These are phyloP conservation scores for Debaryomyces fabryi DNA, from an alignment of 1,139 yeast genomes.

Conservation along the genomic window DNA sequence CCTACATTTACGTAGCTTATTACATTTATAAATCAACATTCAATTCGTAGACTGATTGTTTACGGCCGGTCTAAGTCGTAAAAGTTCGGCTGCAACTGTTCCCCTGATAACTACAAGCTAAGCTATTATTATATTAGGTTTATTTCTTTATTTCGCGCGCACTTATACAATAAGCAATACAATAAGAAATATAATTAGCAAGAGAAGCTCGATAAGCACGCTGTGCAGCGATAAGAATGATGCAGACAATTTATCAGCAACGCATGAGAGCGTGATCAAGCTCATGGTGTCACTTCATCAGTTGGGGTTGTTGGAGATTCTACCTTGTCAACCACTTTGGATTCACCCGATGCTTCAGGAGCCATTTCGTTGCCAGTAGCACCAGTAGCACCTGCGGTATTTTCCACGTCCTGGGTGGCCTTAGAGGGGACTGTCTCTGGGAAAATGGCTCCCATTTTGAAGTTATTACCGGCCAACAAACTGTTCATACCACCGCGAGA, in stretches of 20 bases:
- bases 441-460: constrained; percentile 15
- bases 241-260: neutral
- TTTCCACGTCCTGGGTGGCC: neutral
- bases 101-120: neutral
- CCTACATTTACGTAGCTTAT: neutral
- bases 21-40: neutral
- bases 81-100: neutral
- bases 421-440: constrained; percentile 8
- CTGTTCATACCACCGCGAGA: constrained; percentile 9
- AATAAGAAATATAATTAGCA: neutral
- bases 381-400: neutral
- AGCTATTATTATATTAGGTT: neutral
- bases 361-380: neutral
- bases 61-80: neutral
- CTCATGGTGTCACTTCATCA: neutral
- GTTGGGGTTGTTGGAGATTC: constrained; percentile 1
- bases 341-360: neutral
- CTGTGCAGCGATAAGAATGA: neutral
- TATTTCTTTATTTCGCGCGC: neutral
- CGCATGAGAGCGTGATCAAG: neutral
- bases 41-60: neutral
- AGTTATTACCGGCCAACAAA: constrained; percentile 6
- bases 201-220: neutral
- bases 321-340: neutral
- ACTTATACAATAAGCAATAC: neutral